These are phyloP conservation scores for Aspergillus latus DNA, from an alignment of 2,329 filamentous ascomycete species.

Conservation along the genomic window DNA sequence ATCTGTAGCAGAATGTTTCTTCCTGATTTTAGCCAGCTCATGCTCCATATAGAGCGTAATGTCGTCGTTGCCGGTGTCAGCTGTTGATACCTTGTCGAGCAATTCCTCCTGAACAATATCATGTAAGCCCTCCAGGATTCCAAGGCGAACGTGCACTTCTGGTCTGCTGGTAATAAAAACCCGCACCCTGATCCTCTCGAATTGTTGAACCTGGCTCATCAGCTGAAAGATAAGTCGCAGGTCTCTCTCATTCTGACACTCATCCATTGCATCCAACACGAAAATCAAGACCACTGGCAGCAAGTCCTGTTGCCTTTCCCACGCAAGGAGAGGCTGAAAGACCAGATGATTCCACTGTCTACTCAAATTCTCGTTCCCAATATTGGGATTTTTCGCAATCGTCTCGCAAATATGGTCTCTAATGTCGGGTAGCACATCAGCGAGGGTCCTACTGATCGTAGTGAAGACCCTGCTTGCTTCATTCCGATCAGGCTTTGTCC, in stretches of 20 bases:
- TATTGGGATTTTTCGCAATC: neutral
- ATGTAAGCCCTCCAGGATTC: neutral
- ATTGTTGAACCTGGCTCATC: neutral
- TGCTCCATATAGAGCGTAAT: slow-evolving; percentile 3
- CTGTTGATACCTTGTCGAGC: neutral
- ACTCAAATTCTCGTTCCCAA: neutral
- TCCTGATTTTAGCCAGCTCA: neutral
- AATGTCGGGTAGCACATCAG: neutral
- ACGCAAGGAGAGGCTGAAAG: neutral
- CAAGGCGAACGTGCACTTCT: neutral
- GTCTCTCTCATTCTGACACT: neutral
- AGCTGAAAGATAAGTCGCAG: neutral
- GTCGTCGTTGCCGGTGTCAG: neutral
- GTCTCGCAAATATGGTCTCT: neutral
- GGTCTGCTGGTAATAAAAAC: neutral
- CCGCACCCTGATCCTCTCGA: neutral
- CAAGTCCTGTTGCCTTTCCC: neutral
- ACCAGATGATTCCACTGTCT: neutral
- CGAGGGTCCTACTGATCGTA: slow-evolving; percentile 26
- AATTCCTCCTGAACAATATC: neutral
- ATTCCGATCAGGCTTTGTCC: slow-evolving; percentile 20
- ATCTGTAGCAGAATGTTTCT: neutral
- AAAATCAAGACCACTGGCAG: neutral
- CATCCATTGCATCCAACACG: neutral
- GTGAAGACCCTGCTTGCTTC: slow-evolving; percentile 26